Evolutionary conservation across 176 grass and related monocot genomes (phyloP).

Genomic region (Secale cereale): DNA sequence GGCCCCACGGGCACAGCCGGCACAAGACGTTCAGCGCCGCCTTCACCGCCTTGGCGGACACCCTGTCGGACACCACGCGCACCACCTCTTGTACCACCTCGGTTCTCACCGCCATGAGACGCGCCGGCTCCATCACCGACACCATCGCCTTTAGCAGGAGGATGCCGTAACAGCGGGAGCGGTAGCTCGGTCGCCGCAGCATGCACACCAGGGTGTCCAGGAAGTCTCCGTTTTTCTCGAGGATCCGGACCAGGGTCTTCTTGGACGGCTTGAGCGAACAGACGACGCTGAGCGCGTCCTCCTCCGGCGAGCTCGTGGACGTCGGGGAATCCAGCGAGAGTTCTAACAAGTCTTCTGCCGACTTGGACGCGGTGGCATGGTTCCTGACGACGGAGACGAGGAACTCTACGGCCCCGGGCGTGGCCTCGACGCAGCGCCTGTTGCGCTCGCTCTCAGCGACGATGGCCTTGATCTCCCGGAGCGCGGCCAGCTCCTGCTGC

Average conservation of each 20-base stretch:
- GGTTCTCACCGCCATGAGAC: constrained; percentile 2
- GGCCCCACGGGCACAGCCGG: constrained; percentile 36
- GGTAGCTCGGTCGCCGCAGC: constrained; percentile 57
- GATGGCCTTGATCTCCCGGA: constrained; percentile 48
- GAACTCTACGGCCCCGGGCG: constrained; percentile 35
- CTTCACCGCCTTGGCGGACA: constrained; percentile 49
- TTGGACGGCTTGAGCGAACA: constrained; percentile 55
- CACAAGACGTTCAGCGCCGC: constrained; percentile 63
- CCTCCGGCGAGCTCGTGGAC: constrained; percentile 28
- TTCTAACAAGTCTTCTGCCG: background rate
- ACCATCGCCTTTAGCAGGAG: constrained; percentile 43
- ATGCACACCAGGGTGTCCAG: constrained; percentile 25
- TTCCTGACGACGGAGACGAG: constrained; percentile 29
- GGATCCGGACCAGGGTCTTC: constrained; percentile 18
- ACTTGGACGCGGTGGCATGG: background rate
- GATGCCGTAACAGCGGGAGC: constrained; percentile 40
- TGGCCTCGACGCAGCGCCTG: constrained; percentile 41
- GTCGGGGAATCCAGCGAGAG: constrained; percentile 17
- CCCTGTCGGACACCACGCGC: constrained; percentile 37
- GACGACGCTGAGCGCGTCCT: constrained; percentile 54
- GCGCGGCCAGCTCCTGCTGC: constrained; percentile 2
- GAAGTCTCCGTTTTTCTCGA: constrained; percentile 25
- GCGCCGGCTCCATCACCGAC: constrained; percentile 23
- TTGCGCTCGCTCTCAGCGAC: constrained; percentile 65
- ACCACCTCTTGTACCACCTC: constrained; percentile 50